Evolutionary conservation across 2,329 filamentous ascomycete genomes (phyloP), one percentile per base, ranked within the genome.

Genomic region (Alternaria sp.): DNA sequence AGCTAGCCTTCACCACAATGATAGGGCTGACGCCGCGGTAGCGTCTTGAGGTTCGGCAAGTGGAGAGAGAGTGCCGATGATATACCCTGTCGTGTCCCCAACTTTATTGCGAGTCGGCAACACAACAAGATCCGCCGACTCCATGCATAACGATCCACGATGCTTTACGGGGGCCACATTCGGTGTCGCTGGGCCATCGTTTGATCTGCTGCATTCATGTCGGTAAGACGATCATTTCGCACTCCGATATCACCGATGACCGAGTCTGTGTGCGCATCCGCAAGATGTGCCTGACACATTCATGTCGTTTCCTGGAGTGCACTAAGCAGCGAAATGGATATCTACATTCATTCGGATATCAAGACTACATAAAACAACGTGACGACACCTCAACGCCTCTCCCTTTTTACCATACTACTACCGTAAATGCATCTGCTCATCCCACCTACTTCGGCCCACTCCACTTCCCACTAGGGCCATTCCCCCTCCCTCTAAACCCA

Each of bases 401-500:
- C 28, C 59, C 45, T 62, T 62, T 54, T 61, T 54, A 21, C 11
- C 50, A 15, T 59, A 28, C 26, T 51, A 40, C 28, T 40, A 32
- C 21, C 15, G 13, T 25, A 36, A 52, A 15, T 52, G 30, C 49
- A 23, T 17, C 23, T 17, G 7, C 36, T 12, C n/a, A 32, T 30
- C n/a, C 54, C 17, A 43, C 23, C 55, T 40, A 64, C 26, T 64
- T 64, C 12, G 62, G 62, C 30, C 62, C 62, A 36, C 59, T 64
- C 62, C 59, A 64, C 25, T 50, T 59, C 11, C 62, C 62, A 51
- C 59, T 46, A 6, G 49, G 49, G 15, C 47, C 60, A 15, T 47
- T 61, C 47, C 49, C 60, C 30, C 50, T 61, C 57, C 49, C 65
- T 64, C 51, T 63, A 30, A 54, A 62, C 28, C 54, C 63, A 64